Evolutionary conservation across 139 green algal species (phyloP), one percentile per base, ranked within the genome.

Genomic region (Auxenochlorella protothecoides): DNA sequence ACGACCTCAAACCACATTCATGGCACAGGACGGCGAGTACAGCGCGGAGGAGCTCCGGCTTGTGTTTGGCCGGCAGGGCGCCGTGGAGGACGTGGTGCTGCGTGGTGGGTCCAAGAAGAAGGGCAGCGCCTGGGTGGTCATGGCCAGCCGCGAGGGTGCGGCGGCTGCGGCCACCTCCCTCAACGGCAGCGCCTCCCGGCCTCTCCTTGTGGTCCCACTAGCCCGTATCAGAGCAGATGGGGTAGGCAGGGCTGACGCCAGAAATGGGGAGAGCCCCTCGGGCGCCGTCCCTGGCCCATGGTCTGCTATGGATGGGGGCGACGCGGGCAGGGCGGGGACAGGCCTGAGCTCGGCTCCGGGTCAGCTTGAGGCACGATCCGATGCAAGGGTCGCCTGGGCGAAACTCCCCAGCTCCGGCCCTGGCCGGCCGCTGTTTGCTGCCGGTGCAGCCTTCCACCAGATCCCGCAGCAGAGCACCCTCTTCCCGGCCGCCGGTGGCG

Each of bases 71-170:
- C 68, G 7, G 53, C 75, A 87, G 63, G 86, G 83, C 3, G 11
- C 59, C 3, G 86, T 92, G 27, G 80, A 85, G 71, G 86, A 92
- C 60, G 78, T 92, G 6, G 73, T 92, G 54, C 14, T 92, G 67
- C 54, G 72, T 14, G 65, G 75, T 14, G 56, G 16, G 59, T 78
- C 78, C 59, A 84, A 80, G 66, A 72, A 70, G 5, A 86, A 82
- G 53, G 80, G 74, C 15, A 80, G 68, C 6, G 86, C 86, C 0
- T 64, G 91, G 59, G 84, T 92, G 15, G 78, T 89, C 4, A 92
- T 92, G 84, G 69, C 63, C 4, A 73, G 68, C 5, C 52, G 62
- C 10, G 68, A 66, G 5, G 81, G 55, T 7, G 83, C 79, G 2
- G 63, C 16, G 0, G 59, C 74, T 5, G 79, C 82, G 6, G 74